A percentile compares a stretch with the other conserved stretches of the same genome.
Evolutionary conservation across 78 protist species (phyloP).

Genomic region (Dictyostelium firmibasis): DNA sequence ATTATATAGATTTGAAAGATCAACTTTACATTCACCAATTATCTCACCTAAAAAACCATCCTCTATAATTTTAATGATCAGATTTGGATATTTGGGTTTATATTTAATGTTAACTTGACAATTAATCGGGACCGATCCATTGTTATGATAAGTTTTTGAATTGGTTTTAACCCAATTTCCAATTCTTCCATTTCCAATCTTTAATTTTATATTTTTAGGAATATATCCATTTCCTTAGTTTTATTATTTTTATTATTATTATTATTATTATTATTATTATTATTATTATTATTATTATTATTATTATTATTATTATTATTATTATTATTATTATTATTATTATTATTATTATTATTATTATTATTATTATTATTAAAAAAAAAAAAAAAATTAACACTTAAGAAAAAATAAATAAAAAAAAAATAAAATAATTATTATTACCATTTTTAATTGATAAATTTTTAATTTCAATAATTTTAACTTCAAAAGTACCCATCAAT

Average conservation of each 20-base stretch:
- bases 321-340: background rate
- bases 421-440: background rate
- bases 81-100: slow-evolving; percentile 37
- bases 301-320: background rate
- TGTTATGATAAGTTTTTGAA: background rate
- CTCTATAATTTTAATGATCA: slow-evolving; percentile 24
- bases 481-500: slow-evolving; percentile 11
- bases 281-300: too few relatives aligned
- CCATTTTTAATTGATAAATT: slow-evolving; percentile 8
- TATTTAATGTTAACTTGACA: slow-evolving; percentile 16
- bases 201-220: slow-evolving; percentile 37
- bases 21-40: slow-evolving; percentile 53
- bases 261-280: too few relatives aligned
- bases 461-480: slow-evolving; percentile 18
- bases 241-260: background rate
- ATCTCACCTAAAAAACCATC: slow-evolving; percentile 44
- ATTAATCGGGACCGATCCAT: background rate
- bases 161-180: slow-evolving; percentile 63
- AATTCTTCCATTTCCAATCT: slow-evolving; percentile 49
- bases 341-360: too few relatives aligned
- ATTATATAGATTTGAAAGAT: background rate
- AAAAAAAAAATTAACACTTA: background rate
- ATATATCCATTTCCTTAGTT: background rate
- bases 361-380: too few relatives aligned
- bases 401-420: background rate